A percentile compares a stretch with the other conserved stretches of the same genome.
Conservation (phyloP, 768 basidiomycete species). For the Phaeotremella skinneri region DNA sequence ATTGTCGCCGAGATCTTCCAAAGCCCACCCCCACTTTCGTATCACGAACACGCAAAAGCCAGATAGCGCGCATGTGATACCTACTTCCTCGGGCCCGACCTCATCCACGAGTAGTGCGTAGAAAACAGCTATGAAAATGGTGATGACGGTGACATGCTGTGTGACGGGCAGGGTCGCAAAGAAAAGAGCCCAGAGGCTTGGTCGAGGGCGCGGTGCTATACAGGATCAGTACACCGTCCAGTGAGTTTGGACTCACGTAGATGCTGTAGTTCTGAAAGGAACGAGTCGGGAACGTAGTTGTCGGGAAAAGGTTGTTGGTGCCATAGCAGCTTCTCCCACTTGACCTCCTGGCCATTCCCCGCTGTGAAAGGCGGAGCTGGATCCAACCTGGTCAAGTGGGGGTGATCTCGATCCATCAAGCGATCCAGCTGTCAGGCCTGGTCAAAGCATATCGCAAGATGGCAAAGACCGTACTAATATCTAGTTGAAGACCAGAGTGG, state of each 20-base stretch:
- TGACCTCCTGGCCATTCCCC: too few relatives aligned
- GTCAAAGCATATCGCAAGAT: too few relatives aligned
- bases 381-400: too few relatives aligned
- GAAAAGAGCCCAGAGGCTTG: conserved; percentile 25
- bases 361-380: too few relatives aligned
- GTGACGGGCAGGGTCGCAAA: conserved; percentile 60
- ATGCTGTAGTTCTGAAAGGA: conserved; percentile 68
- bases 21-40: conserved; percentile 30
- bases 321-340: conserved; percentile 51
- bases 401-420: too few relatives aligned
- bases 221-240: conserved; percentile 2
- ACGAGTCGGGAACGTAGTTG: conserved; percentile 77
- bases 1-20: not conserved
- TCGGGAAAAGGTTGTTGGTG: conserved; percentile 66
- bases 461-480: too few relatives aligned
- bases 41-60: conserved; percentile 22
- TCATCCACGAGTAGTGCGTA: conserved; percentile 22
- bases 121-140: conserved; percentile 78
- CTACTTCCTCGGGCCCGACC: conserved; percentile 20
- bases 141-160: conserved; percentile 77
- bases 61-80: conserved; percentile 25
- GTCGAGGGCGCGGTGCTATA: conserved; percentile 29
- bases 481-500: too few relatives aligned
- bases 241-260: conserved; percentile 28
- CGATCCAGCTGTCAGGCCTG: too few relatives aligned